Conservation (phyloP, 2,329 filamentous ascomycete genomes). For the Dactylellina parvicollis region DNA sequence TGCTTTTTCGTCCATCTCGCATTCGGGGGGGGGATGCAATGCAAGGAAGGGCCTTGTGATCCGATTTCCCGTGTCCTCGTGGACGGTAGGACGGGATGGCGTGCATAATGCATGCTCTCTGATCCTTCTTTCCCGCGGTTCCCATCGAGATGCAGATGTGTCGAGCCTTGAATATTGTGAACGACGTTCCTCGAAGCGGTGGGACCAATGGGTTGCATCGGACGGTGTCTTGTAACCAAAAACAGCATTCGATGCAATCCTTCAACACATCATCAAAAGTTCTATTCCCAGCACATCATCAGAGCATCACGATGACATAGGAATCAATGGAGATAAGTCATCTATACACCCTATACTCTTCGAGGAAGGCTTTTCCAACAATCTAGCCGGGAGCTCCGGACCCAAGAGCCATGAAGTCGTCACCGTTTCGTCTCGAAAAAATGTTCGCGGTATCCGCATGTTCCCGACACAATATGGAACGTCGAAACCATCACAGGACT, state of each 20-base stretch:
- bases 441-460: background rate
- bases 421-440: background rate
- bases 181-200: background rate
- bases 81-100: conserved; percentile 23
- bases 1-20: too few relatives aligned
- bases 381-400: background rate
- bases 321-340: too few relatives aligned
- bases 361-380: background rate
- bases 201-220: background rate
- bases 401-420: background rate
- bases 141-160: background rate
- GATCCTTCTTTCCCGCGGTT: background rate
- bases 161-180: background rate
- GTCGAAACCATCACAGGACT: conserved; percentile 22
- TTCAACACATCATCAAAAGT: background rate
- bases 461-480: conserved; percentile 15
- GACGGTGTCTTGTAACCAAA: background rate
- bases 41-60: background rate
- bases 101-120: conserved; percentile 2
- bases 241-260: background rate
- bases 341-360: too few relatives aligned
- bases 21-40: background rate
- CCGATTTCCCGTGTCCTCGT: conserved; percentile 3
- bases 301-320: too few relatives aligned
- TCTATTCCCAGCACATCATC: background rate